Base-by-base conservation (phyloP, 148 eudicot genomes). In the Diospyros kaki region DNA sequence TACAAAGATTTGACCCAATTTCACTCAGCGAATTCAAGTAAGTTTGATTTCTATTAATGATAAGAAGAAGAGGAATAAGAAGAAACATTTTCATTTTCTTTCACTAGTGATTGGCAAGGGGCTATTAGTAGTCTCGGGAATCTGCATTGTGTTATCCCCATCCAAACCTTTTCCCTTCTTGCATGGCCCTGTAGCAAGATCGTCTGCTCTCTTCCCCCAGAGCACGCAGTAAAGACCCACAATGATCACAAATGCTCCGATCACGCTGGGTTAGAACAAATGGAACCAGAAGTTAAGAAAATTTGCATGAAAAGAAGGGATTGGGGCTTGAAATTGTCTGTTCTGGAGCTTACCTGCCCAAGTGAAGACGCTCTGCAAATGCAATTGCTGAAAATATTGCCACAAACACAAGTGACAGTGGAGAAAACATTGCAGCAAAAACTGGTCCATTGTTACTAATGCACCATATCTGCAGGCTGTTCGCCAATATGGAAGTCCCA, bases 361-460 rank as follows among this genome's bases (percentile, higher is more conserved):
- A 55, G 28, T 71, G 64, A 56, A 71, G 51, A 12, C 64, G 45
- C 63, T 71, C 74, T 17, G 46, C 63, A 8, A 71, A 71, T 14
- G 64, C 74, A 71, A 71, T 17, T 8, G 64, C 64, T 71, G 74
- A 71, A 71, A 71, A 71, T 14, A 71, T 43, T 58, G 51, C 74
- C 28, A 71, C 74, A 58, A 58, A 39, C 14, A 59, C 64, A 71
- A 71, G 74, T n/a, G 41, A 48, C 40, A 71, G 10, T 40, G 74
- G 74, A 6, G 28, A 39, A 58, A 71, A 71, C 74, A 71, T 71
- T 55, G 74, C 74, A 9, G 64, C 74, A 58, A 71, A 71, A 43
- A 71, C 74, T 15, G 74, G 74, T 59, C 74, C 74, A 2, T 42
- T 56, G 5, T 56, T 58, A 44, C 62, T 71, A 39, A 71, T 71